Evolutionary conservation across 192 early-diverging fungal genomes (phyloP), one percentile per base, ranked within the genome.

Genomic region (Diversispora eburnea): DNA sequence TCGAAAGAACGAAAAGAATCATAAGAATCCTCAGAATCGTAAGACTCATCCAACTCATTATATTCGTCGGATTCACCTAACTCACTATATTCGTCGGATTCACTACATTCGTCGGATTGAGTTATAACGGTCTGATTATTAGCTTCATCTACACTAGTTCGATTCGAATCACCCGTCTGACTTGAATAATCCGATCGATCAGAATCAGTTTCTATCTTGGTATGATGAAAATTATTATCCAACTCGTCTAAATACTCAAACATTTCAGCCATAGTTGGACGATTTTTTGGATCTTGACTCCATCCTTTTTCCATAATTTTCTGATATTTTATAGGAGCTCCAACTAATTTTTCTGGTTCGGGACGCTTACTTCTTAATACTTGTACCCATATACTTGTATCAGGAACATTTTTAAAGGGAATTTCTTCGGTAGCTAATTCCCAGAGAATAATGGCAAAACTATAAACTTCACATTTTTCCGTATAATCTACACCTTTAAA

Each of bases 301-400:
- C 81, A 82, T 8, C 78, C 79, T 47, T 76, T 70, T 19, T 76
- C 67, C 43, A 82, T 46, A 61, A 82, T 22, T 13, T 77, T 74
- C 15, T 65, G 73, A 41, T 73, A 82, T 43, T 77, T 70, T 15
- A 10, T 46, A 4, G 81, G 81, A 2, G 81, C 80, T 6, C 76
- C 81, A 22, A 0, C 13, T 4, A 12, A 12, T 12, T 19, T 3
- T 25, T 25, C 57, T n/a, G 57, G 57, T 59, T 25, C 8, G 10
- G 57, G 57, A 25, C 12, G 22, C 20, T 12, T 22, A 33, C 57
- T 25, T 33, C 4, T 22, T 8, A 25, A 25, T 33, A 59, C 57
- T 59, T 22, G 10, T 2, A 25, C 12, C 25, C 25, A 33, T 12
- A 59, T 25, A 7, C 20, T 33, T 33, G 25, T 6, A 25, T 25